Percentiles rank a stretch among this genome's conserved stretches.
These are phyloP conservation scores for Eucalyptus grandis DNA, from an alignment of 345 rosid genomes.

Conservation along the genomic window DNA sequence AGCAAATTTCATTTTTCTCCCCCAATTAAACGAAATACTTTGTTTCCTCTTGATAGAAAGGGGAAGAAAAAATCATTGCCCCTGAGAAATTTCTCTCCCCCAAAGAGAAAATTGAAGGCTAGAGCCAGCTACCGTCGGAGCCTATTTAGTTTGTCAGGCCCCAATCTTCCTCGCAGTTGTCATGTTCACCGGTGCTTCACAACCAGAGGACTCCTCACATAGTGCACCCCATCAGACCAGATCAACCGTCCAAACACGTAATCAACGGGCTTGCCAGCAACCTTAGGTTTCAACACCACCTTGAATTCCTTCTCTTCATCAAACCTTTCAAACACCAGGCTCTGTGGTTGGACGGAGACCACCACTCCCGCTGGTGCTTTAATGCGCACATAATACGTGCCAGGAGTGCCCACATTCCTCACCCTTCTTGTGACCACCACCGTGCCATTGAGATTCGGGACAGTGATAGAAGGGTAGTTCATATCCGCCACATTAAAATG, in stretches of 20 bases:
- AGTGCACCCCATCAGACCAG: conserved; percentile 33
- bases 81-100: not conserved
- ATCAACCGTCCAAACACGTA: conserved; percentile 11
- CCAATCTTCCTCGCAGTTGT: not conserved
- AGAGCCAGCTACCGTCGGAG: not conserved
- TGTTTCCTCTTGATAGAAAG: too few relatives aligned
- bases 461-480: conserved; percentile 32
- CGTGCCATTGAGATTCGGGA: not conserved
- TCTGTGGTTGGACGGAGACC: conserved; percentile 2
- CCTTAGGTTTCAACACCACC: conserved; percentile 2
- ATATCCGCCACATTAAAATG: not conserved
- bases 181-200: not conserved
- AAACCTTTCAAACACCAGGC: not conserved
- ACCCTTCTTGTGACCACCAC: not conserved
- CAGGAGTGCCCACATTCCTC: conserved; percentile 28
- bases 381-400: not conserved
- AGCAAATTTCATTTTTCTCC: not conserved
- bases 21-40: not conserved
- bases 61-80: too few relatives aligned
- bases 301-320: conserved; percentile 19
- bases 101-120: not conserved
- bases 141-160: not conserved
- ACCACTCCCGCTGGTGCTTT: conserved; percentile 5
- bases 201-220: conserved; percentile 29
- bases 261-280: not conserved